Percentiles rank a stretch among this genome's conserved stretches.
These are phyloP conservation scores for Aureobasidium sp. DNA, from an alignment of 2,329 filamentous ascomycete species.

Conservation along the genomic window DNA sequence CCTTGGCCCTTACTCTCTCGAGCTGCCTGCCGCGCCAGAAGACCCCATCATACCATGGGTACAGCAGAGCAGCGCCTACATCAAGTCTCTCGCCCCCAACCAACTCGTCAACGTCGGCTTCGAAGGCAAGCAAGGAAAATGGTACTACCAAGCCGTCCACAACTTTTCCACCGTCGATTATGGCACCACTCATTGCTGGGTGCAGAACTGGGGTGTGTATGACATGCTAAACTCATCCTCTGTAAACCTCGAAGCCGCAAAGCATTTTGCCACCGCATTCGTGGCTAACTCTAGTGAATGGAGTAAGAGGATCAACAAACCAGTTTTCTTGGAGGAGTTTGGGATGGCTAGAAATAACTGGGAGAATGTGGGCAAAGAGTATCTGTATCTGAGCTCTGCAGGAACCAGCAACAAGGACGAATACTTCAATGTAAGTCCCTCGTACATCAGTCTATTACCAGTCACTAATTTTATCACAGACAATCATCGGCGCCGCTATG, in stretches of 20 bases:
- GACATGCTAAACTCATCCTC: constrained; percentile 30
- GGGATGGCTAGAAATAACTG: constrained; percentile 35
- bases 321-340: constrained; percentile 33
- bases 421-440: constrained; percentile 25
- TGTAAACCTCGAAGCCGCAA: constrained; percentile 26
- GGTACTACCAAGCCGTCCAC: constrained; percentile 32
- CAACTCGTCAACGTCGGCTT: constrained; percentile 33
- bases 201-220: constrained; percentile 34
- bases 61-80: constrained; percentile 29
- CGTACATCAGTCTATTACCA: background rate
- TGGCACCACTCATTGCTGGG: constrained; percentile 34
- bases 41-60: constrained; percentile 32
- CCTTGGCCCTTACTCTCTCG: constrained; percentile 25
- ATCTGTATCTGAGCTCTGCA: constrained; percentile 30
- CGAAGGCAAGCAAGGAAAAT: constrained; percentile 33
- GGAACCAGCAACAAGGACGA: constrained; percentile 31
- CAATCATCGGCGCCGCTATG: constrained; percentile 30
- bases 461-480: constrained; percentile 1
- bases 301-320: constrained; percentile 31
- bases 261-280: constrained; percentile 29
- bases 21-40: constrained; percentile 23
- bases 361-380: constrained; percentile 30
- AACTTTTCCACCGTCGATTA: constrained; percentile 31
- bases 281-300: constrained; percentile 28
- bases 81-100: constrained; percentile 29